Base-by-base conservation (phyloP, 106 monocot genomes). In the Dactylorhiza incarnata region DNA sequence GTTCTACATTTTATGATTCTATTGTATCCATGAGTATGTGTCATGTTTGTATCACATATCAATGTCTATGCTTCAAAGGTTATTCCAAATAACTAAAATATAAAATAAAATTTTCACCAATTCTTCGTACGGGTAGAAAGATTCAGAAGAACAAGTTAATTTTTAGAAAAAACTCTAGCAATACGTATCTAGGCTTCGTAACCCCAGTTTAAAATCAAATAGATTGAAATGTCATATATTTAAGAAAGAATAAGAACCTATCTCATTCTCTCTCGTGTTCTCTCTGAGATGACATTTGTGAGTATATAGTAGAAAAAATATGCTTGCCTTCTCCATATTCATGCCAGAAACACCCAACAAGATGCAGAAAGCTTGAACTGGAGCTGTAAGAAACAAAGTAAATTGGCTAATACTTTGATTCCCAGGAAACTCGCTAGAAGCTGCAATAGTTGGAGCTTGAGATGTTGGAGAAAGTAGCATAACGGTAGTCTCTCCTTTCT, bases 311-410 rank as follows among this genome's bases (percentile, higher is more conserved):
- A 13, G 65, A 29, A 61, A 61, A 20, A 12, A 10, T 54, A 56
- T 11, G 48, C 25, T 75, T 78, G 86, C 95, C 89, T 77, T 84
- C 45, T 93, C 93, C 65, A 89, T 49, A 48, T 77, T 82, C 45
- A 51, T 25, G 37, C 78, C 81, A 76, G 87, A 82, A 24, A 85
- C 74, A 58, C 93, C 89, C 48, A 84, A 62, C 66, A 93, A 80
- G 14, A 74, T 73, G 75, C 85, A 93, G 68, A 96, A 96, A 68
- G 93, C 90, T 82, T 93, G 93, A 49, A 96, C 55, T 70, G 96
- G 95, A 49, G 90, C 78, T 13, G 96, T 96, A 22, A 96, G 87
- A 52, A 96, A 96, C 82, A 96, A 84, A 71, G 96, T 93, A 67
- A 96, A 96, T 51, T 84, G 81, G 76, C 87, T 89, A 73, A 85